Conservation (phyloP, 768 basidiomycete species). For the Collybia sp. region DNA sequence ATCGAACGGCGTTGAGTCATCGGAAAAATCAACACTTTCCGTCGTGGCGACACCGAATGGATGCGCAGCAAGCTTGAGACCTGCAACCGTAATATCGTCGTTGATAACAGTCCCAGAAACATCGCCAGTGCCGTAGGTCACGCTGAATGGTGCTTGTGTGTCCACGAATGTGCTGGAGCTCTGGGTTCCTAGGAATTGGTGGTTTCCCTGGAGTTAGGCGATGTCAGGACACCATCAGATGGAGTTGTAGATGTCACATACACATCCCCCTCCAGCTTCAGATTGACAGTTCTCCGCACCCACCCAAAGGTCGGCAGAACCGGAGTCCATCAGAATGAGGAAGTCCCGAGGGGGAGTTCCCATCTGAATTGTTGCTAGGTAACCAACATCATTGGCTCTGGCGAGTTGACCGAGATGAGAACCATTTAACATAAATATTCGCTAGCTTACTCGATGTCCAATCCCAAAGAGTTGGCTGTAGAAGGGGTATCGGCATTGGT, state of each 20-base stretch:
- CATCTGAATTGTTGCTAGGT: conserved; percentile 54
- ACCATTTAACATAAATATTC: not conserved
- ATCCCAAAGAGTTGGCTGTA: conserved; percentile 51
- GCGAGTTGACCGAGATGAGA: not conserved
- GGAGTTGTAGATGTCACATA: conserved; percentile 14
- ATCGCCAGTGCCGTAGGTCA: conserved; percentile 66
- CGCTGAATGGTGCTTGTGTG: conserved; percentile 43
- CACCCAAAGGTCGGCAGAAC: conserved; percentile 68
- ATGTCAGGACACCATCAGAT: not conserved
- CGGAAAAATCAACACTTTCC: conserved; percentile 62
- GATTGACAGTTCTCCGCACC: conserved; percentile 50
- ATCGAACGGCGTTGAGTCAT: conserved; percentile 48
- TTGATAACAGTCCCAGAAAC: conserved; percentile 61
- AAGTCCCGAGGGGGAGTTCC: conserved; percentile 62
- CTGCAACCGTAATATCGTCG: conserved; percentile 63
- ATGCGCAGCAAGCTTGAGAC: conserved; percentile 50
- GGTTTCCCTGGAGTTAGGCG: conserved; percentile 39
- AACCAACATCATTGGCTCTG: conserved; percentile 43
- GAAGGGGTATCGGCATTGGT: conserved; percentile 34
- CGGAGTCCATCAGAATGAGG: conserved; percentile 63
- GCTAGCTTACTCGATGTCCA: conserved; percentile 60
- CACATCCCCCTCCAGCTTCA: conserved; percentile 34
- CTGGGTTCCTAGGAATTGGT: conserved; percentile 58
- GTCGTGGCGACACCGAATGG: conserved; percentile 61
- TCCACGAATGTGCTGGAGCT: conserved; percentile 61